A percentile compares a stretch with the other conserved stretches of the same genome.
Evolutionary conservation across 192 early-diverging fungal species (phyloP).

Genomic region (Linnemannia schmuckeri): DNA sequence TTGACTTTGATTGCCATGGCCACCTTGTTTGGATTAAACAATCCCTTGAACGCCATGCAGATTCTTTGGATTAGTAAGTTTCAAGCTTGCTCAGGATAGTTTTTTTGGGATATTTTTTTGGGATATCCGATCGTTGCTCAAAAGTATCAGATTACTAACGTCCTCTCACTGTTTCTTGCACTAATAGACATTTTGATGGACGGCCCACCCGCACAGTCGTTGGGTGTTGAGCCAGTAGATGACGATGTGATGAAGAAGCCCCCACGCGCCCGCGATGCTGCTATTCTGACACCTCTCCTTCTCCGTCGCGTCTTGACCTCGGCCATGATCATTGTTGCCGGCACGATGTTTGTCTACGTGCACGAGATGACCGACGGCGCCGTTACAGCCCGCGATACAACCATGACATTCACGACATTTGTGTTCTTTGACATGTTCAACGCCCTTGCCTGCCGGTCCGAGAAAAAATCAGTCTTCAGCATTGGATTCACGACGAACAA

Average conservation of each 20-base stretch:
- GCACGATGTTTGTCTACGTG: constrained; percentile 87
- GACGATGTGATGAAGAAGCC: constrained; percentile 91
- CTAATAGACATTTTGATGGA: constrained; percentile 95
- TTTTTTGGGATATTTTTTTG: constrained; percentile 22
- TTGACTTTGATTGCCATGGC: constrained; percentile 89
- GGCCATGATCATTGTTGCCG: constrained; percentile 84
- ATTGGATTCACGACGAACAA: constrained; percentile 90
- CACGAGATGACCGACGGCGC: constrained; percentile 82
- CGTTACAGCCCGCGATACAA: constrained; percentile 82
- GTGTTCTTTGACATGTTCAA: constrained; percentile 98
- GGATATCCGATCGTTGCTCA: not conserved
- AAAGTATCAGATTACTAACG: not conserved
- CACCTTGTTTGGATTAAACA: constrained; percentile 86
- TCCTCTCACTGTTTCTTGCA: not conserved
- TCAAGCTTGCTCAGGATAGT: not conserved
- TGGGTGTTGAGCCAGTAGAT: constrained; percentile 96
- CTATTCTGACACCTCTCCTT: constrained; percentile 83
- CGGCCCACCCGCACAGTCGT: constrained; percentile 96
- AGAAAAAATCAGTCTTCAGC: constrained; percentile 81
- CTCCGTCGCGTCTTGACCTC: constrained; percentile 82
- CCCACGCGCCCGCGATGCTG: constrained; percentile 81
- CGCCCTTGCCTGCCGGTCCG: constrained; percentile 90
- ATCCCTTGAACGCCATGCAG: constrained; percentile 98
- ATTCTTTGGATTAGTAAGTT: constrained; percentile 97
- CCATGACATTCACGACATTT: constrained; percentile 98